Percentiles rank a stretch among this genome's conserved stretches.
Conservation (phyloP, 768 basidiomycete genomes). For the Mycena indigotica region DNA sequence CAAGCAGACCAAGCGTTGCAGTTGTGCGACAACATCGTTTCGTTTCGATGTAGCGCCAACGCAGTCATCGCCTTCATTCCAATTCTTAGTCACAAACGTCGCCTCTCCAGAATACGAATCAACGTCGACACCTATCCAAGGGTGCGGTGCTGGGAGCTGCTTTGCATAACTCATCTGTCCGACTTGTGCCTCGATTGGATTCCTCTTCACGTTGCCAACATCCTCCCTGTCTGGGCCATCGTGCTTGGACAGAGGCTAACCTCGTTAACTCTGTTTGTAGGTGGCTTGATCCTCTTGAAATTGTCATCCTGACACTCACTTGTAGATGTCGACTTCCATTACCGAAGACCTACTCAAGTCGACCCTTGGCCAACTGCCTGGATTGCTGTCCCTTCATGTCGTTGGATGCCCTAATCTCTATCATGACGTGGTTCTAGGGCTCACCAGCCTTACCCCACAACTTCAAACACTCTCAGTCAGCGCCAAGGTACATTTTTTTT, state of each 20-base stretch:
- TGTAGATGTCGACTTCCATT: background rate
- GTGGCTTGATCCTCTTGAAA: background rate
- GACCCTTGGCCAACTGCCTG: background rate
- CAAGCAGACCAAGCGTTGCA: background rate
- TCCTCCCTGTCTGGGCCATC: background rate
- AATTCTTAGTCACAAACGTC: background rate
- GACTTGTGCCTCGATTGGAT: background rate
- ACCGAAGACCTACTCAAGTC: background rate
- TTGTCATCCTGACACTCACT: background rate
- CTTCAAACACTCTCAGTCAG: background rate
- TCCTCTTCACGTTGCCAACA: background rate
- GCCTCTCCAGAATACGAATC: background rate
- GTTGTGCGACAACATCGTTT: background rate
- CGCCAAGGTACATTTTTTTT: background rate
- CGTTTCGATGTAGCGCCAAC: background rate
- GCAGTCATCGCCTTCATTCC: background rate
- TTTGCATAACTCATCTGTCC: background rate
- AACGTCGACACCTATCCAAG: background rate
- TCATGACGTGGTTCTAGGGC: background rate
- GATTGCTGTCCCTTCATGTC: background rate
- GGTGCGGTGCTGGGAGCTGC: background rate
- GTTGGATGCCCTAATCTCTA: background rate
- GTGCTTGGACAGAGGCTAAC: background rate
- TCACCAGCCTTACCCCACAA: background rate
- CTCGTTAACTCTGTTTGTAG: background rate